Base-by-base conservation (phyloP, 805 yeast species). In the Lachancea nothofagi region DNA sequence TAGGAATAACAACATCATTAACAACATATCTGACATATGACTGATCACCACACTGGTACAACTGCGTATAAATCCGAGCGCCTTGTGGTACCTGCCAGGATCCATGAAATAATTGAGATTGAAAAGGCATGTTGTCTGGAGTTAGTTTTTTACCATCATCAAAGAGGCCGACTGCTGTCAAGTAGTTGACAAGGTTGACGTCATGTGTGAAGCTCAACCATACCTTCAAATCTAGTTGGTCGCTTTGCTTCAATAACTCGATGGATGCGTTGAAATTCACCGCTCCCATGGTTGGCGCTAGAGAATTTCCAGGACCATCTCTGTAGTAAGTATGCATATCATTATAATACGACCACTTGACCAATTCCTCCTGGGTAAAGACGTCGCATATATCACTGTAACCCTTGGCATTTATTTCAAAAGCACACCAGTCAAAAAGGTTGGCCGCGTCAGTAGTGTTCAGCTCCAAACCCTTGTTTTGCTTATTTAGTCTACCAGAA, bases 201-300 rank as follows among this genome's bases (percentile, higher is more conserved):
- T 86, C 95, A 54, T 86, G 95, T 12, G 85, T 70, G 66, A 84
- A 80, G 48, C 78, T 81, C 48, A 83, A 67, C 69, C 80, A 80
- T 33, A 83, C 66, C 40, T 73, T 71, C 54, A 59, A 74, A 43
- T 65, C 70, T 49, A 75, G 80, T 43, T 70, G 71, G 7, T 56
- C 53, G 26, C 74, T 73, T 39, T 72, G 70, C 43, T 66, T 59
- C 47, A 79, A 64, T 42, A 72, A 66, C n/a, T 69, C 62, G 45
- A 78, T 64, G 5, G 76, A 66, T 29, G 74, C 71, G 29, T 71
- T 69, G 42, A 75, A 69, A 61, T 74, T 73, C 7, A 78, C 76
- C 1, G 79, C 71, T 1, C 90, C 93, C 27, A 78, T 68, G 2
- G 78, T 70, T 19, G 70, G 69, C 7, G 80, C 72, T 38, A 71